These are phyloP conservation scores for Rhizopogon vulgaris DNA, from an alignment of 768 basidiomycete genomes.

Conservation along the genomic window DNA sequence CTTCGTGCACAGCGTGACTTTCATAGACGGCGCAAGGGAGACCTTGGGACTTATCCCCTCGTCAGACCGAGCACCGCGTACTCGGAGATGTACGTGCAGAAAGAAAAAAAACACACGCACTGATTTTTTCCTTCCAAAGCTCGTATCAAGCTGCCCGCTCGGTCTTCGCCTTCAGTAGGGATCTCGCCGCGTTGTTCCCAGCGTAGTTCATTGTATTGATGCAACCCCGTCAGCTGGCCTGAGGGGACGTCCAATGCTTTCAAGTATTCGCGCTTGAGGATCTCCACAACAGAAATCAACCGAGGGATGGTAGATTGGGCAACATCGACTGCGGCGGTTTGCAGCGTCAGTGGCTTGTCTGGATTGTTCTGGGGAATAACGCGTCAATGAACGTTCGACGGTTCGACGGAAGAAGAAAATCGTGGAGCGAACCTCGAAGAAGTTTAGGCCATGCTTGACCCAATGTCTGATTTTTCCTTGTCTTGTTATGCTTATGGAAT, in stretches of 20 bases:
- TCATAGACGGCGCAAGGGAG: constrained; percentile 62
- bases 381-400: neutral
- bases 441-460: constrained; percentile 48
- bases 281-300: constrained; percentile 74
- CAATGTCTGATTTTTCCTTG: constrained; percentile 49
- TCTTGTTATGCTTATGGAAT: constrained; percentile 47
- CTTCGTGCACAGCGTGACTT: constrained; percentile 51
- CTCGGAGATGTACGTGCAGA: neutral
- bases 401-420: neutral
- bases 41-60: constrained; percentile 38
- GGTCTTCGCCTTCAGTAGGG: constrained; percentile 28
- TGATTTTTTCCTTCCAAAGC: constrained; percentile 54
- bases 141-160: constrained; percentile 18
- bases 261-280: constrained; percentile 77
- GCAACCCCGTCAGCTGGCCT: constrained; percentile 45
- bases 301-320: constrained; percentile 44
- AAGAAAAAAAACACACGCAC: constrained; percentile 35
- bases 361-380: constrained; percentile 37
- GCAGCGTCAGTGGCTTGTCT: constrained; percentile 44
- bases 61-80: constrained; percentile 2
- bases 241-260: constrained; percentile 41
- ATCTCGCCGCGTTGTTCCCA: constrained; percentile 27
- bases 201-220: constrained; percentile 74
- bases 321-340: constrained; percentile 45
- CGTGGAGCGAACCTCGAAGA: constrained; percentile 40